These are phyloP conservation scores for Saturnispora hagleri DNA, from an alignment of 805 yeast genomes.

Conservation along the genomic window DNA sequence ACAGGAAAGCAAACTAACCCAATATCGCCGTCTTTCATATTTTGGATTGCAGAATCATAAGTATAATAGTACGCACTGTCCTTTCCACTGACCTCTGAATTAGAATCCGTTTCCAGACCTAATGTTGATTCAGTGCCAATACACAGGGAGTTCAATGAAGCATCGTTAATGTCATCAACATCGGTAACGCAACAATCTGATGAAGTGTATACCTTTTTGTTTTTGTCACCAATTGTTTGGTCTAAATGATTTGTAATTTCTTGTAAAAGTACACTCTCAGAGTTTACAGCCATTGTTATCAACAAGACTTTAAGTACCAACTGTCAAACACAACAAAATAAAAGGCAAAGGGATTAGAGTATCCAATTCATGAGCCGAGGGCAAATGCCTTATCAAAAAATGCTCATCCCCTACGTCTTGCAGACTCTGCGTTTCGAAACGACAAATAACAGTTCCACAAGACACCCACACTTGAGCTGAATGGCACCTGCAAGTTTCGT, in stretches of 20 bases:
- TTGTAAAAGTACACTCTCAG: constrained; percentile 3
- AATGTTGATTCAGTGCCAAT: neutral
- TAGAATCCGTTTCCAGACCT: neutral
- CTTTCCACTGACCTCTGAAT: constrained; percentile 9
- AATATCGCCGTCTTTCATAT: constrained; percentile 19
- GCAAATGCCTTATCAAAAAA: neutral
- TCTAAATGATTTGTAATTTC: constrained; percentile 1
- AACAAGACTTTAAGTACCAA: neutral
- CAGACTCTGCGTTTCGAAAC: constrained; percentile 50
- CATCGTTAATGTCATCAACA: neutral
- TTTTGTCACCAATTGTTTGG: neutral
- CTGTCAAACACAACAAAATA: neutral
- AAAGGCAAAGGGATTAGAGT: neutral
- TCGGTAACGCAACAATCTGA: neutral
- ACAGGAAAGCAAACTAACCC: constrained; percentile 26
- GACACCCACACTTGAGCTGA: constrained; percentile 77
- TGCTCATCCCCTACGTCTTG: neutral
- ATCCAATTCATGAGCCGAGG: neutral
- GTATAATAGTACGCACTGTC: constrained; percentile 20
- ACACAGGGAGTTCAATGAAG: neutral
- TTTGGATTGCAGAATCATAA: constrained; percentile 21
- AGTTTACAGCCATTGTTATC: neutral
- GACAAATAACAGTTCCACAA: constrained; percentile 92
- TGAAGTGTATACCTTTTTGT: neutral
- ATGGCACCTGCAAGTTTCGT: constrained; percentile 75